Evolutionary conservation across 2,329 filamentous ascomycete species (phyloP).

Genomic region (Phialocephala sp.): DNA sequence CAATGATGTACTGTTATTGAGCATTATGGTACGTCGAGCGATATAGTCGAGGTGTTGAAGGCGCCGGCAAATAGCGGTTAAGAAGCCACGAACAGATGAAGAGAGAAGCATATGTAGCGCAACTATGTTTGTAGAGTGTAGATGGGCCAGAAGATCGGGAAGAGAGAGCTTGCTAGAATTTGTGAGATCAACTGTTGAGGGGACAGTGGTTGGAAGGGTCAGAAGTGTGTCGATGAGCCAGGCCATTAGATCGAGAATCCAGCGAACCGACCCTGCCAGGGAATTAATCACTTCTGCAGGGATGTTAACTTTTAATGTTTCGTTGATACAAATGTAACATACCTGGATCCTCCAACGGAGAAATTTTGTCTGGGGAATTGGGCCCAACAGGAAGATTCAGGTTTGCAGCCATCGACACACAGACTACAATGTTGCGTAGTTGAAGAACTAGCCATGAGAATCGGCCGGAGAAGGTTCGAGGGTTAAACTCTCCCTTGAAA

Average conservation of each 20-base stretch:
- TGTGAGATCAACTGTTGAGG: constrained; percentile 53
- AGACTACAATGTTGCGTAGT: constrained; percentile 71
- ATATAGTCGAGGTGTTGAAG: constrained; percentile 60
- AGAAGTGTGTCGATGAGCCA: constrained; percentile 67
- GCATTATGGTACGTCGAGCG: constrained; percentile 40
- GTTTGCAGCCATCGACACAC: constrained; percentile 68
- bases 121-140: constrained; percentile 61
- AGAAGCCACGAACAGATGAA: constrained; percentile 74
- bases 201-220: constrained; percentile 56
- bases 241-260: constrained; percentile 74
- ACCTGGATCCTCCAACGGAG: constrained; percentile 69
- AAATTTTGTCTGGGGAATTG: constrained; percentile 60
- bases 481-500: constrained; percentile 66
- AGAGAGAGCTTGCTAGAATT: constrained; percentile 50
- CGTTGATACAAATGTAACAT: constrained; percentile 32
- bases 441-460: constrained; percentile 78
- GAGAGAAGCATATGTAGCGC: constrained; percentile 70
- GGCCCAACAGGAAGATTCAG: constrained; percentile 47
- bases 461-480: constrained; percentile 72
- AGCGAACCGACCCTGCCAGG: constrained; percentile 76
- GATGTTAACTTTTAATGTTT: constrained; percentile 13
- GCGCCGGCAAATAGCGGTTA: constrained; percentile 71
- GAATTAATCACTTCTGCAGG: constrained; percentile 70
- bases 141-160: constrained; percentile 55
- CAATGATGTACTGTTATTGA: constrained; percentile 6